Evolutionary conservation across 163 green algal genomes (phyloP).

Genomic region (Coccomyxa subellipsoidea): DNA sequence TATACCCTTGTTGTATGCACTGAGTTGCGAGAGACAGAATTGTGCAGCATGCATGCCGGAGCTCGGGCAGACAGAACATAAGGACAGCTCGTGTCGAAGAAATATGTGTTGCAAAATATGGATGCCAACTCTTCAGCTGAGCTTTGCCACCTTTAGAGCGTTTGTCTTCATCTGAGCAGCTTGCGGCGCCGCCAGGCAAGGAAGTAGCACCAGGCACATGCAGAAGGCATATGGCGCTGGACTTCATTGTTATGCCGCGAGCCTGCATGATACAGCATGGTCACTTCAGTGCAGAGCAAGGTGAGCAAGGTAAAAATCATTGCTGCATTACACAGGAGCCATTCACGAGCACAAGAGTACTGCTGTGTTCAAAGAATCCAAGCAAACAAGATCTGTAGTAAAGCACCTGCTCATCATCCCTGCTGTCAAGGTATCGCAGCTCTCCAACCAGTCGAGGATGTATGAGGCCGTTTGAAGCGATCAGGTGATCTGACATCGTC

Average conservation of each 20-base stretch:
- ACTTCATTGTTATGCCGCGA: slow-evolving; percentile 99
- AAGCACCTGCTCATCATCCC: slow-evolving; percentile 60
- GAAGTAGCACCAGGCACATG: slow-evolving; percentile 63
- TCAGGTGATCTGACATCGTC: slow-evolving; percentile 93
- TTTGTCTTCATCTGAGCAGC: slow-evolving; percentile 29
- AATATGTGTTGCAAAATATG: too few species aligned
- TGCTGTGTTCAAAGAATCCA: neutral
- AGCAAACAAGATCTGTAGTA: neutral
- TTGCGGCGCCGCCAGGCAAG: slow-evolving; percentile 29
- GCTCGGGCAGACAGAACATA: too few species aligned
- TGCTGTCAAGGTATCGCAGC: slow-evolving; percentile 87
- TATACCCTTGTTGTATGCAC: neutral
- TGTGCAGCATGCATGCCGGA: neutral
- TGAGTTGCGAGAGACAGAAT: neutral
- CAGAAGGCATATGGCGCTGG: slow-evolving; percentile 86
- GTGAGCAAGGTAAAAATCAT: neutral
- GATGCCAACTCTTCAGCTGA: neutral
- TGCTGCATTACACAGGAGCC: too few species aligned
- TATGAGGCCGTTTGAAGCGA: slow-evolving; percentile 95
- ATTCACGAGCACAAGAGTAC: neutral
- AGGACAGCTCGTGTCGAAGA: too few species aligned
- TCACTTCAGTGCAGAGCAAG: neutral
- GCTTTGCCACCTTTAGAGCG: slow-evolving; percentile 18
- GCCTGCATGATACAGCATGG: slow-evolving; percentile 47
- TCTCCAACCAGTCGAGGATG: slow-evolving; percentile 84